Evolutionary conservation across 306 rosid genomes (phyloP).

Genomic region (Sophora flavescens): DNA sequence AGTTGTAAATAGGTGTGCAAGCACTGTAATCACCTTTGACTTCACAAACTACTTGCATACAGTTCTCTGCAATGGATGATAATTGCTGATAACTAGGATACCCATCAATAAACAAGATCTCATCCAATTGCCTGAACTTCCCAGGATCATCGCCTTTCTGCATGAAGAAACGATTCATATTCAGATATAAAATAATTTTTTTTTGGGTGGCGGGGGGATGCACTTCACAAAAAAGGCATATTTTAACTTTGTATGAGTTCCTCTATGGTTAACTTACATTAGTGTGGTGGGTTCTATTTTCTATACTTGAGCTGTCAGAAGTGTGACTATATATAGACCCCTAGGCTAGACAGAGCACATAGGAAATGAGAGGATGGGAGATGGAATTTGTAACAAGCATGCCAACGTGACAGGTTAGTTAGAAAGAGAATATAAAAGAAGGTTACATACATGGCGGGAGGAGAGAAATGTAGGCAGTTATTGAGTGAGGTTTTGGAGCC

Average conservation of each 20-base stretch:
- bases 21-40: constrained; percentile 67
- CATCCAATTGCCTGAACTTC: constrained; percentile 91
- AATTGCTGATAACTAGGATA: constrained; percentile 89
- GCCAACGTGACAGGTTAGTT: too few relatives aligned
- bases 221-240: constrained; percentile 33
- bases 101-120: constrained; percentile 74
- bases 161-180: constrained; percentile 42
- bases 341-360: too few relatives aligned
- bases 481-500: too few relatives aligned
- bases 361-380: too few relatives aligned
- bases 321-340: not conserved
- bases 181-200: not conserved
- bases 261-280: constrained; percentile 27
- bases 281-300: constrained; percentile 8
- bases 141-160: constrained; percentile 89
- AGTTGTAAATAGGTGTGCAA: constrained; percentile 20
- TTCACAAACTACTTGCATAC: constrained; percentile 88
- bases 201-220: not conserved
- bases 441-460: too few relatives aligned
- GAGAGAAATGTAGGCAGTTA: too few relatives aligned
- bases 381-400: too few relatives aligned
- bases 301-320: constrained; percentile 13
- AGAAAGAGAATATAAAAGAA: too few relatives aligned
- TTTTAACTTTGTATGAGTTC: not conserved
- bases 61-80: constrained; percentile 66